phyloP scores from a whole-genome alignment of 1,284 basidiomycete species.

The Xanthoconium separans region DNA sequence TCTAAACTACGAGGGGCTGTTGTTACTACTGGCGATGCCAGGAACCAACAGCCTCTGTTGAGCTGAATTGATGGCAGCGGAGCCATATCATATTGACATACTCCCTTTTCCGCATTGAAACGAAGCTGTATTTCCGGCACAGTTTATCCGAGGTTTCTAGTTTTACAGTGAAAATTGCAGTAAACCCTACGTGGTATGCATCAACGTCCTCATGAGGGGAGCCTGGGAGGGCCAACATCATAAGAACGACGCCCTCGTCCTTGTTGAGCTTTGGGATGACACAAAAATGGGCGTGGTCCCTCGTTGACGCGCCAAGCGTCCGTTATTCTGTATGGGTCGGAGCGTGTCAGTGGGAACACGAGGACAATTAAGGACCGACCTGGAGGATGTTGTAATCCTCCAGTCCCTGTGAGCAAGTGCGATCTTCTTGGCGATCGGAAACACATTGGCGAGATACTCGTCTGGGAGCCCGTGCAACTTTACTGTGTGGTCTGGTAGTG shows the following conservation, averaged over 20 bases:
- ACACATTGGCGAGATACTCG: constrained; percentile 71
- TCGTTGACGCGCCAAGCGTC: constrained; percentile 78
- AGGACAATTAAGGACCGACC: constrained; percentile 38
- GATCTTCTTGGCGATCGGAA: constrained; percentile 87
- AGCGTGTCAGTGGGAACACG: background rate
- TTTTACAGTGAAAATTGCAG: no score
- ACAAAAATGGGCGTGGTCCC: constrained; percentile 89
- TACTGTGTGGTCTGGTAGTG: constrained; percentile 65
- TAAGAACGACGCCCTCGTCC: constrained; percentile 68
- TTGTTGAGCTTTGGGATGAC: constrained; percentile 85
- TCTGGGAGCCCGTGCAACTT: constrained; percentile 83
- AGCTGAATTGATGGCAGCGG: no score
- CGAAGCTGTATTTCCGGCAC: no score
- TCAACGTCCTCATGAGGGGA: no score
- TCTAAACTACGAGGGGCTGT: no score
- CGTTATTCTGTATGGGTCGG: constrained; percentile 71
- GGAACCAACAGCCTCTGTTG: no score
- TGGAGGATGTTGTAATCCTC: constrained; percentile 88
- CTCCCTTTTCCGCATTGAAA: no score
- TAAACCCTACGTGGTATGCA: no score
- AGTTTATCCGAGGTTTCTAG: no score
- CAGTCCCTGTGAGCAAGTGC: constrained; percentile 72
- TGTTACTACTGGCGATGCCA: no score
- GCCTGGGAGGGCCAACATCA: no score
- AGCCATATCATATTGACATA: no score